Base-by-base conservation (phyloP, 2,329 filamentous ascomycete genomes). In the Chrysoporthe cubensis region DNA sequence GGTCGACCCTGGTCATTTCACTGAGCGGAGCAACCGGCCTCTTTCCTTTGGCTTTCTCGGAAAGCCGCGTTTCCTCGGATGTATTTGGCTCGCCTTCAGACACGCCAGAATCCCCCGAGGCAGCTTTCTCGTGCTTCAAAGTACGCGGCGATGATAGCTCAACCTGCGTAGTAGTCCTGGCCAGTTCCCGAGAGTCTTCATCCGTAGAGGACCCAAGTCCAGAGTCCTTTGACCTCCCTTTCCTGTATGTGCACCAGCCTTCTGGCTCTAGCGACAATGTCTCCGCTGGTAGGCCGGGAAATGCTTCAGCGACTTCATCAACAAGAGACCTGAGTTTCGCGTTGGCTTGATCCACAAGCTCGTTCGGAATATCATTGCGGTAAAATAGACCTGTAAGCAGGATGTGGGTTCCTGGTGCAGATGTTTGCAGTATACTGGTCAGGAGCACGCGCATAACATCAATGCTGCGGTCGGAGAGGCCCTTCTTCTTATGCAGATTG, bases 321-420 rank as follows among this genome's bases (percentile, higher is more conserved):
- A 66, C 60, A 21, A 69, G 54, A 2, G 13, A 7, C 26, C 59
- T n/a, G 44, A 67, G 18, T 16, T 64, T 62, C 5, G 21, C 43
- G 32, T 74, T 74, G 14, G 71, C 68, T 18, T 67, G 52, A 1
- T 62, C 64, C 1, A 74, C 59, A 40, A 73, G 59, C 11, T 62
- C 59, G 8, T 69, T 63, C 21, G n/a, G 21, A 9, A 74, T 56
- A 56, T 73, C 72, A 42, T 34, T 71, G 40, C 72, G 71, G 32
- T 70, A 68, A 18, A 72, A 73, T n/a, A 73, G 16, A 11, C 70
- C 72, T 0, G 72, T 73, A 2, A 74, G 58, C 21, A 73, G 21
- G 7, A 73, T 34, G 5, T 62, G 66, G 9, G 71, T 69, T n/a
- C 59, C 61, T 2, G 37, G 54, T 9, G 46, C 57, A 21, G 69